Conservation (phyloP, 306 rosid genomes). For the Trifolium dubium region DNA sequence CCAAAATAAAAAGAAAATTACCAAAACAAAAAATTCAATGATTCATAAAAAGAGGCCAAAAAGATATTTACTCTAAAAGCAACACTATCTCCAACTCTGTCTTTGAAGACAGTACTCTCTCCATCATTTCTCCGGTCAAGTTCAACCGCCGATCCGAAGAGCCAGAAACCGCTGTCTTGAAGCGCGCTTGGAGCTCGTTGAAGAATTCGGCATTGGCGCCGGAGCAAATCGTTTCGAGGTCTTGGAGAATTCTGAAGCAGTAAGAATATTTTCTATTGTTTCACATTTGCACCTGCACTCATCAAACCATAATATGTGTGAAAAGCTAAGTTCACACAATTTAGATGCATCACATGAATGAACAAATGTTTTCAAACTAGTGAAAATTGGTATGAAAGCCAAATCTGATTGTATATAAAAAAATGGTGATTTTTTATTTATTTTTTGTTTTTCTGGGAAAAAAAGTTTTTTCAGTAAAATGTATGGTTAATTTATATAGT, state of each 20-base stretch:
- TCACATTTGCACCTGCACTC: slow-evolving; percentile 4
- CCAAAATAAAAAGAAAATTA: no score
- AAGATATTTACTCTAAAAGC: not conserved
- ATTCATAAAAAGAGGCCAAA: no score
- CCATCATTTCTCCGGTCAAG: not conserved
- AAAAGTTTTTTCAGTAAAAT: not conserved
- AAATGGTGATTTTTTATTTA: not conserved
- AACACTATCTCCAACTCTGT: no score
- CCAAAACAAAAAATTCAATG: no score
- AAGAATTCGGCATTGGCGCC: not conserved
- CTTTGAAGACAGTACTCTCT: not conserved
- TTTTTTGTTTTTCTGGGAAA: not conserved
- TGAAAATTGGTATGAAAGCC: not conserved
- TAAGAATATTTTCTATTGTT: not conserved
- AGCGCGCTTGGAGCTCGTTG: not conserved
- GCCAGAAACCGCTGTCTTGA: not conserved
- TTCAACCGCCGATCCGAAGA: not conserved
- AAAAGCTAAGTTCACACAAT: not conserved
- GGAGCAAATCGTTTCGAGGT: not conserved
- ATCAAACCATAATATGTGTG: not conserved
- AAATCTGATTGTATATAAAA: not conserved
- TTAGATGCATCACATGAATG: not conserved
- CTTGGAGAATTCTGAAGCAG: not conserved
- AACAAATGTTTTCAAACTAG: not conserved
- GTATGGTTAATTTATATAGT: not conserved